Conservation (phyloP, 2,329 filamentous ascomycete species). For the Arachnomyces sp. region DNA sequence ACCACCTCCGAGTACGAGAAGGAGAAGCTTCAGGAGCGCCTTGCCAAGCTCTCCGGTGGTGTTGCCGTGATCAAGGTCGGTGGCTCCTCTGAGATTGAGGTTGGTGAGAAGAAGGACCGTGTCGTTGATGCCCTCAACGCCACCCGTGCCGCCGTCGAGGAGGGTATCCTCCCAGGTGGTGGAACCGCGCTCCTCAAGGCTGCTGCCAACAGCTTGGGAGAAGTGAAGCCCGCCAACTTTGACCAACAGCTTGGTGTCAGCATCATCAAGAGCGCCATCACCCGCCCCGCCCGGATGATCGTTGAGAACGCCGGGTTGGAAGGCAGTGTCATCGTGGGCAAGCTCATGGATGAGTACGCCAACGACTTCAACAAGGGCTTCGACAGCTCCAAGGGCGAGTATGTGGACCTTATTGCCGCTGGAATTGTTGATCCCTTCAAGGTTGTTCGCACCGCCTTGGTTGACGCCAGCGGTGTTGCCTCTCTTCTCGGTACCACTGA, state of each 20-base stretch:
- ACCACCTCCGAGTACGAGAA: conserved; percentile 98
- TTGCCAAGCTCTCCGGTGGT: conserved; percentile 97
- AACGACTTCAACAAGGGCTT: conserved; percentile 96
- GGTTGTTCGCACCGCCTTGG: conserved; percentile 92
- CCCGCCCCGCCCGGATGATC: conserved; percentile 84
- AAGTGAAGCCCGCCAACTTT: conserved; percentile 87
- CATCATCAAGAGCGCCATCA: conserved; percentile 98
- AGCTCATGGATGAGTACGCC: conserved; percentile 90
- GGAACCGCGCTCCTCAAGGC: conserved; percentile 98
- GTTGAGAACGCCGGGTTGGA: conserved; percentile 97
- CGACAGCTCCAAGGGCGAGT: conserved; percentile 93
- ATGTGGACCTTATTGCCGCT: conserved; percentile 93
- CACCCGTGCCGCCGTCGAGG: conserved; percentile 94
- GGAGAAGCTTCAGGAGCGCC: conserved; percentile 99
- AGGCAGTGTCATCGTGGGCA: conserved; percentile 92
- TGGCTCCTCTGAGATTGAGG: conserved; percentile 94
- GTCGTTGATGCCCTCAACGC: conserved; percentile 98
- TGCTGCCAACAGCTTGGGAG: conserved; percentile 72
- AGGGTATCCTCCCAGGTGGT: conserved; percentile 97
- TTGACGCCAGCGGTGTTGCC: conserved; percentile 91
- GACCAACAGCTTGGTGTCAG: conserved; percentile 97
- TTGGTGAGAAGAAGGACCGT: conserved; percentile 99
- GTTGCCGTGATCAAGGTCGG: conserved; percentile 99
- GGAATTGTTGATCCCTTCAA: conserved; percentile 99
- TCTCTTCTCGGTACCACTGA: conserved; percentile 96